Percentiles rank a stretch among this genome's conserved stretches.
phyloP scores from a whole-genome alignment of 2,329 filamentous ascomycete species.

The Lecanicillium sp. region DNA sequence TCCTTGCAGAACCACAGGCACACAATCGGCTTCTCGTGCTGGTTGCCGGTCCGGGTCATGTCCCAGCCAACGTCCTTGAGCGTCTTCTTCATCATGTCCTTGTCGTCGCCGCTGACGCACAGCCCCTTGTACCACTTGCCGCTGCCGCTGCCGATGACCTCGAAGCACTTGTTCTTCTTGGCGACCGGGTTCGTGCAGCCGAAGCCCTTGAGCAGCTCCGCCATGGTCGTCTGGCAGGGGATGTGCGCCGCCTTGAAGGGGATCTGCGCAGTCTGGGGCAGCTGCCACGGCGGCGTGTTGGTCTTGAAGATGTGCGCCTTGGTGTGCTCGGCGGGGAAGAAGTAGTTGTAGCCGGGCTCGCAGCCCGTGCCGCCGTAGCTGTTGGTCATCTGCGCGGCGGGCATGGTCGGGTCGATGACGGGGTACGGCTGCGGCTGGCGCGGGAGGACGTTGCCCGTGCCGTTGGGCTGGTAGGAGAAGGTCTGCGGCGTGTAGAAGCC shows the following conservation, averaged over 20 bases:
- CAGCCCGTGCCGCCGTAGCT: slow-evolving; percentile 51
- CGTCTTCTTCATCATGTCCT: slow-evolving; percentile 40
- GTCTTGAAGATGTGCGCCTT: slow-evolving; percentile 54
- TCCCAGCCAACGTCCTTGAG: slow-evolving; percentile 57
- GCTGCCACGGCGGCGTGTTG: slow-evolving; percentile 46
- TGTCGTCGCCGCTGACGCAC: slow-evolving; percentile 44
- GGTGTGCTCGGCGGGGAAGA: slow-evolving; percentile 52
- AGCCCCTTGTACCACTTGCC: slow-evolving; percentile 56
- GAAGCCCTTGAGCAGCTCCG: slow-evolving; percentile 52
- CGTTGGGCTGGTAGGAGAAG: slow-evolving; percentile 33
- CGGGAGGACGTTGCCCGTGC: slow-evolving; percentile 27
- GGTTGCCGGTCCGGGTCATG: slow-evolving; percentile 38
- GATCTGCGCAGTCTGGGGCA: slow-evolving; percentile 35
- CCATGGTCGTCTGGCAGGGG: slow-evolving; percentile 46
- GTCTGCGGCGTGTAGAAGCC: slow-evolving; percentile 23
- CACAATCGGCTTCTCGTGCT: slow-evolving; percentile 47
- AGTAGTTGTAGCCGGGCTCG: slow-evolving; percentile 58
- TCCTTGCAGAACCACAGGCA: slow-evolving; percentile 55
- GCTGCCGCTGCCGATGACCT: slow-evolving; percentile 48
- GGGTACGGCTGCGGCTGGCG: slow-evolving; percentile 40
- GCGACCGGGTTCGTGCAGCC: slow-evolving; percentile 46
- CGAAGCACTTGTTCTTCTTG: slow-evolving; percentile 51
- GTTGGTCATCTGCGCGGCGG: slow-evolving; percentile 50
- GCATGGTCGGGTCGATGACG: slow-evolving; percentile 37
- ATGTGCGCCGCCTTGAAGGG: slow-evolving; percentile 46